A percentile compares a stretch with the other conserved stretches of the same genome.
Evolutionary conservation across 1,139 yeast genomes (phyloP).

Genomic region (Yamadazyma kanchanaburiensis): DNA sequence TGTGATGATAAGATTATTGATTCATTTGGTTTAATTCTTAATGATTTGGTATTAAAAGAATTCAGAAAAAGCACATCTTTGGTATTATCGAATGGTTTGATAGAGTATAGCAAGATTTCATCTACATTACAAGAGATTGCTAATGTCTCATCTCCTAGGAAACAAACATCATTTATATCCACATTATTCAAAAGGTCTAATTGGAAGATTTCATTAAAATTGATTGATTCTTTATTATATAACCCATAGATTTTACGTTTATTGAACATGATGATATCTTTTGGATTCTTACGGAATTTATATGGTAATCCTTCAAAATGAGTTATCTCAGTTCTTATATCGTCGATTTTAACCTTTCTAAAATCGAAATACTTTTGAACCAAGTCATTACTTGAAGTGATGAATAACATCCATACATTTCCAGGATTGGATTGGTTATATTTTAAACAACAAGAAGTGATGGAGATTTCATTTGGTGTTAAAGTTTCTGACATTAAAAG

Average conservation of each 20-base stretch:
- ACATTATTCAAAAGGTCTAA: constrained; percentile 1
- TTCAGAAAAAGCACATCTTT: constrained; percentile 14
- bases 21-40: constrained; percentile 9
- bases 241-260: constrained; percentile 8
- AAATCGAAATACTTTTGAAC: constrained; percentile 11
- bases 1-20: constrained; percentile 18
- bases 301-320: constrained; percentile 14
- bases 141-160: constrained; percentile 7
- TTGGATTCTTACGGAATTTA: constrained; percentile 9
- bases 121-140: constrained; percentile 7
- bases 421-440: constrained; percentile 4
- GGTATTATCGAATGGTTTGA: constrained; percentile 4
- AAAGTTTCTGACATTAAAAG: constrained; percentile 6
- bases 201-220: constrained; percentile 8
- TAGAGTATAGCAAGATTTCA: constrained; percentile 9
- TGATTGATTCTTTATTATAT: constrained; percentile 3
- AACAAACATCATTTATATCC: constrained; percentile 10
- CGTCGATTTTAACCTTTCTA: constrained; percentile 1
- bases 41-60: constrained; percentile 14
- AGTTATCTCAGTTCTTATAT: constrained; percentile 1
- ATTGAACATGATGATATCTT: constrained; percentile 12
- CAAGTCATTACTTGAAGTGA: constrained; percentile 14
- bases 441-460: constrained; percentile 8
- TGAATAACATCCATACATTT: constrained; percentile 14
- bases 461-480: constrained; percentile 4